These are phyloP conservation scores for Laguncularia racemosa DNA, from an alignment of 345 rosid genomes.

Conservation along the genomic window DNA sequence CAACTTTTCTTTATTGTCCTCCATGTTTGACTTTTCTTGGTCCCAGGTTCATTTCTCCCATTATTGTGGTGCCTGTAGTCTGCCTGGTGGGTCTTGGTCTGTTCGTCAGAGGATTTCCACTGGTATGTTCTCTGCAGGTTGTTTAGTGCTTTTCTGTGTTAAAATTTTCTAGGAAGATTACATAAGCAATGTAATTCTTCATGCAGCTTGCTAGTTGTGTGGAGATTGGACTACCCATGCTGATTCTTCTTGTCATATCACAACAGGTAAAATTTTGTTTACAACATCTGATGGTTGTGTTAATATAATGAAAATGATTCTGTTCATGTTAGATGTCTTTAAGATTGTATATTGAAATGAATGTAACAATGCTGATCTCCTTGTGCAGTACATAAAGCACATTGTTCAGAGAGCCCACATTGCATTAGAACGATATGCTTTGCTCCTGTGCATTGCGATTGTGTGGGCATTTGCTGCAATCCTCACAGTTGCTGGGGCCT, in stretches of 20 bases:
- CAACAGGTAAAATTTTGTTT: slow-evolving; percentile 53
- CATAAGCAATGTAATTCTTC: background rate
- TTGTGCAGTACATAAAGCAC: slow-evolving; percentile 56
- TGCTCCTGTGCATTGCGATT: slow-evolving; percentile 71
- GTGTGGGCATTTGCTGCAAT: slow-evolving; percentile 93
- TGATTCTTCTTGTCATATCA: slow-evolving; percentile 55
- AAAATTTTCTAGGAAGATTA: background rate
- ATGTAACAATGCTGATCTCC: background rate
- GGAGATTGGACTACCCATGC: slow-evolving; percentile 94
- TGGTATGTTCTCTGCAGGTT: slow-evolving; percentile 42
- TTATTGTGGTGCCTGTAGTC: slow-evolving; percentile 70
- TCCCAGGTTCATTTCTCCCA: slow-evolving; percentile 64
- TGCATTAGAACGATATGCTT: slow-evolving; percentile 74
- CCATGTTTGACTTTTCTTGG: background rate
- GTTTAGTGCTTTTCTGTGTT: slow-evolving; percentile 1
- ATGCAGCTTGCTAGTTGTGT: slow-evolving; percentile 84
- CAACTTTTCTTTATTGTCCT: background rate
- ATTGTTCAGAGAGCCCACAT: slow-evolving; percentile 17
- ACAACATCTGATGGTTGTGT: background rate
- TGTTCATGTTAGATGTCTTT: no score
- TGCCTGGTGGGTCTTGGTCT: slow-evolving; percentile 76
- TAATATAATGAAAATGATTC: background rate
- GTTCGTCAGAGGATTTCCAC: slow-evolving; percentile 79
- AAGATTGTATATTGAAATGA: background rate
- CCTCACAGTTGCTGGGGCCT: slow-evolving; percentile 89